Base-by-base conservation (phyloP, 495 filamentous ascomycete genomes). In the Aspergillus saccharolyticus region DNA sequence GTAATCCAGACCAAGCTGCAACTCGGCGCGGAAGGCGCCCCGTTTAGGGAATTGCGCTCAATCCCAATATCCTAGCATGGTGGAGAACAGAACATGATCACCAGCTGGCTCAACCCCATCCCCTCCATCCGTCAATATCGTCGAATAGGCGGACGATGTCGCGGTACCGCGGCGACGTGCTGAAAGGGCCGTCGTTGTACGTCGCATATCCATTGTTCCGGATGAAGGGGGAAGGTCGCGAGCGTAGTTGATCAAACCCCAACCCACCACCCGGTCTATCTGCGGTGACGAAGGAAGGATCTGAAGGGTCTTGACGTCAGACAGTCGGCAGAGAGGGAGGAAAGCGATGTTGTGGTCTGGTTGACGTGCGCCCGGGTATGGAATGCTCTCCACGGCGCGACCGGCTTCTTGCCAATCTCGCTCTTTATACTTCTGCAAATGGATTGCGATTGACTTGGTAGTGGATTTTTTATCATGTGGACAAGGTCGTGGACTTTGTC, bases 291-390 rank as follows among this genome's bases (percentile, higher is more conserved):
- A 21, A 6, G 50, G 18, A 15, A 12, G 3, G 12, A 59, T 9
- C 1, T 19, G 30, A 0, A 61, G 21, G 6, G 33, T 44, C 12
- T 25, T 20, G 3, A 54, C 43, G 0, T 48, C 52, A 10, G 6
- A 14, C 42, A 60, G 33, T 18, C 4, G 25, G 22, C 54, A 57
- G 33, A 61, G 54, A 10, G 54, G 54, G 1, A 54, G 10, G 33
- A 61, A 54, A 1, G 57, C 30, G 24, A 61, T 53, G 22, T 54
- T 22, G 20, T 56, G 44, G 28, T 57, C 54, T 1, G 59, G 49
- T 22, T 24, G 30, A 2, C 19, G 33, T 10, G 19, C 3, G 6
- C 33, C 12, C 5, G 52, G 50, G n/a, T 53, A 54, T 15, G 20
- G 8, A 44, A 59, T 54, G 56, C 18, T 54, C 51, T 59, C 39